Evolutionary conservation across 495 filamentous ascomycete species (phyloP), one percentile per base, ranked within the genome.

Genomic region (Elasticomyces elasticus): DNA sequence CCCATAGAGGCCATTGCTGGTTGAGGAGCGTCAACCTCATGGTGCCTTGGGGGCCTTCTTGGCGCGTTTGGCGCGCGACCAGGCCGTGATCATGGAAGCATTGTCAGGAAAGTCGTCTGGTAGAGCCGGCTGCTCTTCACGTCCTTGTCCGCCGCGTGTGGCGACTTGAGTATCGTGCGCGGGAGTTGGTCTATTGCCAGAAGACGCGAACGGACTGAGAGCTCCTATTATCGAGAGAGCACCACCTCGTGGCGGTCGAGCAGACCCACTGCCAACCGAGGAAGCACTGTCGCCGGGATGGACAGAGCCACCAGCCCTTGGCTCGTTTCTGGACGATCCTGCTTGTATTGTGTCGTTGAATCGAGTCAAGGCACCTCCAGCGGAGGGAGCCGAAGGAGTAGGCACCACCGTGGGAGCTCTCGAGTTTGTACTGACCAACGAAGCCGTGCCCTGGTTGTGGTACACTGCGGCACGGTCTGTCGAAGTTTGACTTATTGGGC

Each of bases 41-140:
- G n/a, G n/a, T n/a, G n/a, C n/a, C n/a, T n/a, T n/a, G n/a, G n/a
- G n/a, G n/a, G n/a, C n/a, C n/a, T n/a, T n/a, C n/a, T n/a, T n/a
- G n/a, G n/a, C n/a, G n/a, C n/a, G n/a, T n/a, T n/a, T n/a, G n/a
- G n/a, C n/a, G n/a, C n/a, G n/a, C n/a, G n/a, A n/a, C n/a, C n/a
- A 52, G 22, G 49, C 9, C 11, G 49, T 25, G 2, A 52, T 22
- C 49, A 26, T 17, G 37, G 33, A 42, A 11, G 49, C 49, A 52
- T 52, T 52, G 20, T 52, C 49, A 1, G 49, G 49, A 20, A 42
- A 52, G 19, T 42, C 49, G 33, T 42, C 33, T 10, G 37, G 49
- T 12, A 42, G 37, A 33, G 17, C 30, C 10, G 20, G 46, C 9
- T 19, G 4, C n/a, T n/a, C n/a, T n/a, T n/a, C n/a, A n/a, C 9